Evolutionary conservation across 805 yeast species (phyloP).

Genomic region (Trichomonascus vanleenenianus): DNA sequence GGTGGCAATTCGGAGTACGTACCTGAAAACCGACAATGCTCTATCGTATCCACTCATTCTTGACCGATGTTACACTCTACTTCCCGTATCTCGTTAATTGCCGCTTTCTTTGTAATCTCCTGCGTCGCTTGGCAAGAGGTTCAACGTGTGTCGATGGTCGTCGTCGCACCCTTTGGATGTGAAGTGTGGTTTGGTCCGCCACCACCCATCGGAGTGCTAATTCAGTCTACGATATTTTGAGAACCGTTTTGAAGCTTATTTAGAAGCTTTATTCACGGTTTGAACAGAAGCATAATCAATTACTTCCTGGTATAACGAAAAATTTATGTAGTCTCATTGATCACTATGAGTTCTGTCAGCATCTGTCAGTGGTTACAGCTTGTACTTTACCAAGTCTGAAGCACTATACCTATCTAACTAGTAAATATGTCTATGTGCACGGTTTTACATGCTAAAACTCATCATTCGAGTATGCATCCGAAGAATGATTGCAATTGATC

Average conservation of each 20-base stretch:
- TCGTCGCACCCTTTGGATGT: neutral
- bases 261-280: too few species aligned
- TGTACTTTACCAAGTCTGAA: too few species aligned
- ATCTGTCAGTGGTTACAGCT: too few species aligned
- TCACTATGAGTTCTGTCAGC: too few species aligned
- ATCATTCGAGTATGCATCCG: too few species aligned
- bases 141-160: neutral
- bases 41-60: constrained; percentile 99
- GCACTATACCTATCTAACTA: too few species aligned
- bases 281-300: too few species aligned
- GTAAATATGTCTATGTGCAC: too few species aligned
- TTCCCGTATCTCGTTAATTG: neutral
- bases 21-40: constrained; percentile 95
- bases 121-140: neutral
- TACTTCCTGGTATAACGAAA: too few species aligned
- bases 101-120: neutral
- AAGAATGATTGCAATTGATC: too few species aligned
- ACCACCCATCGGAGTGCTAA: neutral
- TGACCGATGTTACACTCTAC: neutral
- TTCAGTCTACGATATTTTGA: neutral
- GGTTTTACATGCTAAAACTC: too few species aligned
- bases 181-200: neutral
- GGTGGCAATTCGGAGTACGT: constrained; percentile 32
- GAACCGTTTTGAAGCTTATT: neutral
- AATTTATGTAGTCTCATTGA: too few species aligned